phyloP scores from a whole-genome alignment of 169 alveolate genomes.

The Amoebophrya sp. region DNA sequence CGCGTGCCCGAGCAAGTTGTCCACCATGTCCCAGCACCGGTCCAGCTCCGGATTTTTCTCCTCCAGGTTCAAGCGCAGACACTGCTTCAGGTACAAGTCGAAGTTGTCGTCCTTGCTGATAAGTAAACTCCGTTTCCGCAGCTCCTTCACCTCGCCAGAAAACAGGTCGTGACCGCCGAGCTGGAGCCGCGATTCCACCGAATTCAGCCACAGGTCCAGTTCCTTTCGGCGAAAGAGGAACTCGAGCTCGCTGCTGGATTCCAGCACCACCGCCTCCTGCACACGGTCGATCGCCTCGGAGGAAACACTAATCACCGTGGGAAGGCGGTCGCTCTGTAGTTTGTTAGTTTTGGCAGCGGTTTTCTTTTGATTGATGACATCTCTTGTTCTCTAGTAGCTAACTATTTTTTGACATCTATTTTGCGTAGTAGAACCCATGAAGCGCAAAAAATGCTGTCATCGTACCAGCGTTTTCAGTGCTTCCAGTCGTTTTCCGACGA shows the following conservation, averaged over 20 bases:
- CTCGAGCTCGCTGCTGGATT: neutral
- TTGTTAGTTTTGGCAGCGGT: too few relatives aligned
- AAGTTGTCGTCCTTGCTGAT: neutral
- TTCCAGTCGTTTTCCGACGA: neutral
- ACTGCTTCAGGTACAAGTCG: neutral
- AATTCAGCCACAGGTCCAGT: neutral
- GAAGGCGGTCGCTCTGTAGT: neutral
- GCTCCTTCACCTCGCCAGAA: neutral
- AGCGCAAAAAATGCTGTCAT: too few relatives aligned
- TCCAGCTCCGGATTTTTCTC: neutral
- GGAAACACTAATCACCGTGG: neutral
- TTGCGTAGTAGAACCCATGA: neutral
- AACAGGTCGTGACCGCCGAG: neutral
- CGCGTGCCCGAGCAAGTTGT: neutral
- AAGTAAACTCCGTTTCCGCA: neutral
- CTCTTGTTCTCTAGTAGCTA: neutral
- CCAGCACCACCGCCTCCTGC: neutral
- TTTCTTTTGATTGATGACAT: too few relatives aligned
- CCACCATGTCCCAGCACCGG: neutral
- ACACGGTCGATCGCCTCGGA: constrained; percentile 21
- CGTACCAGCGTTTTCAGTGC: neutral
- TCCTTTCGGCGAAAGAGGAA: constrained; percentile 20
- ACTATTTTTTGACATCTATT: neutral
- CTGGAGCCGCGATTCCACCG: neutral
- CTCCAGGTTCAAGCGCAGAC: neutral